A percentile compares a stretch with the other conserved stretches of the same genome.
These are phyloP conservation scores for Fomitopsis schrenkii DNA, from an alignment of 1,284 basidiomycete genomes.

Conservation along the genomic window DNA sequence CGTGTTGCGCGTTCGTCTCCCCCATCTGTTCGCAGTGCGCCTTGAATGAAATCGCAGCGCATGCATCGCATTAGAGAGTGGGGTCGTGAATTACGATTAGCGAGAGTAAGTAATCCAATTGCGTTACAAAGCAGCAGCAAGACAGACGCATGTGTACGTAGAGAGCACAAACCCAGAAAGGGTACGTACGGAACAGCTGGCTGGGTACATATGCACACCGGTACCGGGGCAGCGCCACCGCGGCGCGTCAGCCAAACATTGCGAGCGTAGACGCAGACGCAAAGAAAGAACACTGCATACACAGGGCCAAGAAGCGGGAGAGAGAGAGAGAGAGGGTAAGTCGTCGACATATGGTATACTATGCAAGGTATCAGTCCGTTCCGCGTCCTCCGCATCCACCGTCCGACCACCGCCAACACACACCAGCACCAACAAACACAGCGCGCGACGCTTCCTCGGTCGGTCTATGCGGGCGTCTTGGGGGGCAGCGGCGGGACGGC, in stretches of 20 bases:
- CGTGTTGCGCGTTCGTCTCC: neutral
- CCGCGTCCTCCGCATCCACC: neutral
- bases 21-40: too few species aligned
- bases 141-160: too few species aligned
- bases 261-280: neutral
- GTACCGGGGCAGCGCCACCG: neutral
- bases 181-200: too few species aligned
- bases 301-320: neutral
- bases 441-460: neutral
- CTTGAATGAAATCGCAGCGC: too few species aligned
- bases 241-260: neutral
- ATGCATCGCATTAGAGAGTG: neutral
- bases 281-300: neutral
- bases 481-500: conserved; percentile 19
- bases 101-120: too few species aligned
- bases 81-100: too few species aligned
- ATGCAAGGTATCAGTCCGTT: conserved; percentile 21
- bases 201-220: too few species aligned
- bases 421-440: neutral
- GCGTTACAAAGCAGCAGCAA: too few species aligned
- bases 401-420: neutral
- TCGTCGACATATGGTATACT: conserved; percentile 12
- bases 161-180: too few species aligned
- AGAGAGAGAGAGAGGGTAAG: neutral
- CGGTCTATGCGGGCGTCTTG: conserved; percentile 7